These are phyloP conservation scores for Penicillium palitans DNA, from an alignment of 2,329 filamentous ascomycete species.

Conservation along the genomic window DNA sequence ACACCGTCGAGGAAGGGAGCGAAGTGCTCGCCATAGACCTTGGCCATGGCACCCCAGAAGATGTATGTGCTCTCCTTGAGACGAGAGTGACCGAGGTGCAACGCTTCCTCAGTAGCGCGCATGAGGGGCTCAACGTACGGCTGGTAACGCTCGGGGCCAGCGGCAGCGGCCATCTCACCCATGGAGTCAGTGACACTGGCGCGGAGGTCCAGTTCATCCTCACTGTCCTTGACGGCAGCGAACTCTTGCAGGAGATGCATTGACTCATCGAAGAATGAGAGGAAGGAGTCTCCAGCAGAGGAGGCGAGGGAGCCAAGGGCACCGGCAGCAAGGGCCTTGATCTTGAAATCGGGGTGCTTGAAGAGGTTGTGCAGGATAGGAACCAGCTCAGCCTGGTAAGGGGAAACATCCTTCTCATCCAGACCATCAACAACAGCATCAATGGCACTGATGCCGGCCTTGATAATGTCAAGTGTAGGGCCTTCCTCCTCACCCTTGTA, in stretches of 20 bases:
- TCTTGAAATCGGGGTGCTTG: slow-evolving; percentile 78
- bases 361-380: slow-evolving; percentile 82
- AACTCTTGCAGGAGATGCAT: slow-evolving; percentile 88
- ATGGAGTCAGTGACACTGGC: slow-evolving; percentile 89
- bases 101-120: slow-evolving; percentile 86
- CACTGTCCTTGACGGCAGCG: slow-evolving; percentile 80
- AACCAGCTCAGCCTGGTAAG: slow-evolving; percentile 80
- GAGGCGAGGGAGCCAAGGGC: slow-evolving; percentile 89
- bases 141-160: slow-evolving; percentile 82
- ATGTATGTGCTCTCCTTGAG: slow-evolving; percentile 97
- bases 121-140: slow-evolving; percentile 89
- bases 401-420: slow-evolving; percentile 75
- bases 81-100: slow-evolving; percentile 83
- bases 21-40: slow-evolving; percentile 77
- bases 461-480: slow-evolving; percentile 80
- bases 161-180: slow-evolving; percentile 86
- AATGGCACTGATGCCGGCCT: slow-evolving; percentile 83
- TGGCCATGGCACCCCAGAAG: slow-evolving; percentile 90
- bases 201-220: slow-evolving; percentile 86
- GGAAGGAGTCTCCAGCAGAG: slow-evolving; percentile 77
- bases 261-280: slow-evolving; percentile 86
- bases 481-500: slow-evolving; percentile 66
- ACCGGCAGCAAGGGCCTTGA: slow-evolving; percentile 85
- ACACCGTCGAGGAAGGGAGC: slow-evolving; percentile 49
- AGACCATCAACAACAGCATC: slow-evolving; percentile 82